Evolutionary conservation across 371 early-diverging fungal genomes (phyloP).

Genomic region (Rhizopus sp.): DNA sequence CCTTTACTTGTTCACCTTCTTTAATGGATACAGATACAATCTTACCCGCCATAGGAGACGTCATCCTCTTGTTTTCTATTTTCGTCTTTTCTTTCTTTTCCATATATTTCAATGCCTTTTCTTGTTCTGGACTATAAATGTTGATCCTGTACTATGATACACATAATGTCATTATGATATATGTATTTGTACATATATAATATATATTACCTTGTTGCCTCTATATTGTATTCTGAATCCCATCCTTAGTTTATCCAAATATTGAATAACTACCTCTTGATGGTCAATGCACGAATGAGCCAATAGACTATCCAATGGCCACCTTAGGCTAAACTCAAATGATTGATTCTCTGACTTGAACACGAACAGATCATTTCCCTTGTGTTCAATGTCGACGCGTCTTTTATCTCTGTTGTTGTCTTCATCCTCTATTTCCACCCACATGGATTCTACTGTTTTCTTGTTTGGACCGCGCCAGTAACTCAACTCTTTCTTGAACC

Average conservation of each 20-base stretch:
- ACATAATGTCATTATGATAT: background rate
- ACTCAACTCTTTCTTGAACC: constrained; percentile 65
- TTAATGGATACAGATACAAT: constrained; percentile 85
- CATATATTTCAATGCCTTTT: constrained; percentile 71
- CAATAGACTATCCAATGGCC: constrained; percentile 78
- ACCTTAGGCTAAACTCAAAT: constrained; percentile 29
- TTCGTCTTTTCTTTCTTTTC: constrained; percentile 75
- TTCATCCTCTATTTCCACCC: constrained; percentile 57
- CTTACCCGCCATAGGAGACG: constrained; percentile 94
- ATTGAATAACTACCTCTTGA: constrained; percentile 71
- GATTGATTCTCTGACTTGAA: background rate
- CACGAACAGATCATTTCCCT: background rate
- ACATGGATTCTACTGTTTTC: constrained; percentile 51
- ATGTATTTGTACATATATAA: background rate
- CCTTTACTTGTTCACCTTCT: constrained; percentile 77
- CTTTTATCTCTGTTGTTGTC: constrained; percentile 23
- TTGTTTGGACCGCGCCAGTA: constrained; percentile 14
- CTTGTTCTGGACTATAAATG: constrained; percentile 64
- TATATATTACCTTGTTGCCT: constrained; percentile 82
- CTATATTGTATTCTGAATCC: constrained; percentile 83
- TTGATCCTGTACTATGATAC: constrained; percentile 66
- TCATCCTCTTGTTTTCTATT: constrained; percentile 42
- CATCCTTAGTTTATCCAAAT: constrained; percentile 69
- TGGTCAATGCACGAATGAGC: constrained; percentile 59
- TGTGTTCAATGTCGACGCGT: constrained; percentile 23